Base-by-base conservation (phyloP, 768 basidiomycete species). In the Leccinum boreale region DNA sequence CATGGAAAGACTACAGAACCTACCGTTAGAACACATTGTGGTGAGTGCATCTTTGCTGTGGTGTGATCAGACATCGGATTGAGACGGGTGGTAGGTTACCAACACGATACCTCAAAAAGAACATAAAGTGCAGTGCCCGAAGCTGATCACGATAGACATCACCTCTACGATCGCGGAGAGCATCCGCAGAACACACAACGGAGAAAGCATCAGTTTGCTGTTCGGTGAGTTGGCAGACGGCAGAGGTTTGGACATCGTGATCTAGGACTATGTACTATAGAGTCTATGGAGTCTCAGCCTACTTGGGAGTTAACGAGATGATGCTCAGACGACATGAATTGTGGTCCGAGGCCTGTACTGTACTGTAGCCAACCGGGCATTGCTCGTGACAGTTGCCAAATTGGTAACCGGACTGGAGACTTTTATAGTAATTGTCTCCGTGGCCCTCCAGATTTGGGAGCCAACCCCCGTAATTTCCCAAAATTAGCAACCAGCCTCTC, bases 161-260 rank as follows among this genome's bases (percentile, higher is more conserved):
- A 90, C 87, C 68, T 84, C 92, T 26, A 92, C 91, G 36, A 86
- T 99, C 62, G 91, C 97, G 5, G 97, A 99, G 78, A 94, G 92
- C 63, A 97, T 99, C 55, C 87, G 97, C 44, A 81, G 96, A 59
- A 94, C 92, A 3, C 93, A 95, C 72, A 95, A 95, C 60, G 93
- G 94, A 57, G 93, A 95, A 75, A 93, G 91, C 60, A 94, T 95
- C 67, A 92, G 90, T 61, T 70, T 94, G 35, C 77, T 95, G 11
- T 94, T 95, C 63, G 90, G 89, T 42, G 92, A 92, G 66, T 91
- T 88, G 86, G 79, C 86, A 24, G 86, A 87, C 51, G 69, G 63
- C 15, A 66, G 65, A 48, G 65, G 69, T 47, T 58, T 73, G 54
- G 74, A 75, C 50, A 55, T 71, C 17, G 62, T 62, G 45, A 28